A percentile compares a stretch with the other conserved stretches of the same genome.
Conservation (phyloP, 2,329 filamentous ascomycete genomes). For the Tolypocladium endophyticum region DNA sequence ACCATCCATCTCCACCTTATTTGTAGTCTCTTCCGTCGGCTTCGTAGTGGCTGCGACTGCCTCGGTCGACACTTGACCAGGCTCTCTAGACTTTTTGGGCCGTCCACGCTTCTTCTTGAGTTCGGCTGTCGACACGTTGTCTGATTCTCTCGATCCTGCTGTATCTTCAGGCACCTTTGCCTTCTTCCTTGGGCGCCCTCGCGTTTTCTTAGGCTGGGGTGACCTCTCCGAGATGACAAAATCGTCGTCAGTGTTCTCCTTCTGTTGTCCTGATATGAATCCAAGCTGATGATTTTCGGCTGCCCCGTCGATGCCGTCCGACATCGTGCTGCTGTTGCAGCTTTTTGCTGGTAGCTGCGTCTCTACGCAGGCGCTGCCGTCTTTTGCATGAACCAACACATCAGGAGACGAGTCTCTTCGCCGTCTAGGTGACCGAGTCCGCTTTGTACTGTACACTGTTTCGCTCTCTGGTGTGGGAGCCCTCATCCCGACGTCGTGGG, state of each 20-base stretch:
- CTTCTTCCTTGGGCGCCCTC: conserved; percentile 22
- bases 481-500: conserved; percentile 12
- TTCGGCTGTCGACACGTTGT: background rate
- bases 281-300: background rate
- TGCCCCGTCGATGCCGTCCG: background rate
- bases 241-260: conserved; percentile 8
- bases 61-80: background rate
- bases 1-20: background rate
- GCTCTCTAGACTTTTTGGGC: conserved; percentile 23
- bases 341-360: background rate
- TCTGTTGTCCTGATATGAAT: background rate
- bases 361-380: background rate
- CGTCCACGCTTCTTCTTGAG: conserved; percentile 29
- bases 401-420: conserved; percentile 9
- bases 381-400: conserved; percentile 2
- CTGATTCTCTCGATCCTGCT: conserved; percentile 3
- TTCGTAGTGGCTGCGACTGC: background rate
- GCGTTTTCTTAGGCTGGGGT: conserved; percentile 15
- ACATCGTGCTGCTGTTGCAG: background rate
- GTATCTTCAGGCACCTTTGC: conserved; percentile 2
- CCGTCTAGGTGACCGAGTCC: background rate
- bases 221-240: conserved; percentile 3
- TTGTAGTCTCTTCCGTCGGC: background rate
- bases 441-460: background rate
- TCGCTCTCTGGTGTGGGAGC: conserved; percentile 6